phyloP scores from a whole-genome alignment of 2,329 filamentous ascomycete genomes.

The Fusarium sulawesiense region DNA sequence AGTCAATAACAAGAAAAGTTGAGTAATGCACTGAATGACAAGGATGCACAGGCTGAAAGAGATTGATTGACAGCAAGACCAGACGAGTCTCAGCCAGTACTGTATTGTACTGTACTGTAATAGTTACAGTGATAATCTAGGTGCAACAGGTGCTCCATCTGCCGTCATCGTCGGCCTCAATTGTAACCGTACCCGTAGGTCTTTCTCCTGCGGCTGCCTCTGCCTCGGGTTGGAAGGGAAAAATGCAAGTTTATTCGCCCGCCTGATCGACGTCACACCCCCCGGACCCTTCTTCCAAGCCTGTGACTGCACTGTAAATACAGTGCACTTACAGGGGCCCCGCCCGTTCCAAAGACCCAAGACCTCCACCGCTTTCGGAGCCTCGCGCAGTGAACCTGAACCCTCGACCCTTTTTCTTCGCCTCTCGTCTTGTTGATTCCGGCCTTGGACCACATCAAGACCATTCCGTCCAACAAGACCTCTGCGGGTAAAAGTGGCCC shows the following conservation, averaged over 20 bases:
- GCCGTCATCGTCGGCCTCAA: constrained; percentile 41
- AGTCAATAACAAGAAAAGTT: background rate
- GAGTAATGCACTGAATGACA: background rate
- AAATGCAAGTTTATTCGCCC: constrained; percentile 30
- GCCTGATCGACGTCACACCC: constrained; percentile 42
- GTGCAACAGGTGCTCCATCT: constrained; percentile 12
- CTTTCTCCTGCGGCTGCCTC: constrained; percentile 9
- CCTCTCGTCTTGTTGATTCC: constrained; percentile 10
- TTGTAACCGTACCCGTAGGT: constrained; percentile 13
- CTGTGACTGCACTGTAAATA: constrained; percentile 1
- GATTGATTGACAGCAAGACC: constrained; percentile 1
- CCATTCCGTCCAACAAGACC: constrained; percentile 15
- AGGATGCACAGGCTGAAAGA: constrained; percentile 28
- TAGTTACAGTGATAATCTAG: background rate
- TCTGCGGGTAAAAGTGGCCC: constrained; percentile 47
- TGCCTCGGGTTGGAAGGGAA: constrained; percentile 27
- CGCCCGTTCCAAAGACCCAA: background rate
- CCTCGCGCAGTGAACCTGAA: constrained; percentile 37
- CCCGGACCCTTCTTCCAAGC: constrained; percentile 15
- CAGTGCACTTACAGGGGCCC: constrained; percentile 9
- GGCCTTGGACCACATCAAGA: constrained; percentile 38
- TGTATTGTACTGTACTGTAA: background rate
- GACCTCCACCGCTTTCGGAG: constrained; percentile 48
- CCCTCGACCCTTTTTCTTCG: constrained; percentile 3
- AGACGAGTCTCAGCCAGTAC: background rate